These are phyloP conservation scores for Spatholobus suberectus DNA, from an alignment of 306 rosid species.

Conservation along the genomic window DNA sequence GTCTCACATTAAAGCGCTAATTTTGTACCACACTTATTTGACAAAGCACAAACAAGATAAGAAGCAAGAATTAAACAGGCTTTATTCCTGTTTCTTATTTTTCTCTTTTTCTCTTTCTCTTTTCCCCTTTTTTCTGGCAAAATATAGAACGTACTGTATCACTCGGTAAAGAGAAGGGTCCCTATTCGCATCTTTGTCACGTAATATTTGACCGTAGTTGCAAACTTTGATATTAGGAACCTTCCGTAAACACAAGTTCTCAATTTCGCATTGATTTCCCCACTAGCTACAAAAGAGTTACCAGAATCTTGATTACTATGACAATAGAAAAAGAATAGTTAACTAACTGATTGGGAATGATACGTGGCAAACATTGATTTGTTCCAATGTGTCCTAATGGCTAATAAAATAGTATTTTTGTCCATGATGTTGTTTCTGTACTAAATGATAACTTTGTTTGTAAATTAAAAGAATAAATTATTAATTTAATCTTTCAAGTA, in stretches of 20 bases:
- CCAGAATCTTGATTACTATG: no score
- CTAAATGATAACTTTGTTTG: neutral
- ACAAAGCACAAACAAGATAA: conserved; percentile 19
- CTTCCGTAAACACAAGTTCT: conserved; percentile 16
- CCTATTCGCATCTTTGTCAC: neutral
- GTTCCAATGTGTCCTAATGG: neutral
- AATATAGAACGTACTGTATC: conserved; percentile 24
- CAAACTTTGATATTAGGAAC: conserved; percentile 28
- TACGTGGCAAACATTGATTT: neutral
- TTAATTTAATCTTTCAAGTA: no score
- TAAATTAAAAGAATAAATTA: no score
- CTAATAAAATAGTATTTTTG: neutral
- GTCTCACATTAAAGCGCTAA: neutral
- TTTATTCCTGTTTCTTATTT: conserved; percentile 19
- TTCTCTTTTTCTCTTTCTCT: conserved; percentile 3
- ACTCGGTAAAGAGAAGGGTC: neutral
- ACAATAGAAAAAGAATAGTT: neutral
- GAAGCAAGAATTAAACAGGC: conserved; percentile 29
- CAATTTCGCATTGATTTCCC: conserved; percentile 5
- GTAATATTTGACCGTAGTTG: neutral
- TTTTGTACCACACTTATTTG: neutral
- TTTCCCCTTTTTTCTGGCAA: neutral
- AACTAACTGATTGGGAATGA: neutral
- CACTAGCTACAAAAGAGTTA: no score
- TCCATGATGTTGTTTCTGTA: neutral